These are phyloP conservation scores for Leptodontidium sp. DNA, from an alignment of 2,329 filamentous ascomycete genomes.

Conservation along the genomic window DNA sequence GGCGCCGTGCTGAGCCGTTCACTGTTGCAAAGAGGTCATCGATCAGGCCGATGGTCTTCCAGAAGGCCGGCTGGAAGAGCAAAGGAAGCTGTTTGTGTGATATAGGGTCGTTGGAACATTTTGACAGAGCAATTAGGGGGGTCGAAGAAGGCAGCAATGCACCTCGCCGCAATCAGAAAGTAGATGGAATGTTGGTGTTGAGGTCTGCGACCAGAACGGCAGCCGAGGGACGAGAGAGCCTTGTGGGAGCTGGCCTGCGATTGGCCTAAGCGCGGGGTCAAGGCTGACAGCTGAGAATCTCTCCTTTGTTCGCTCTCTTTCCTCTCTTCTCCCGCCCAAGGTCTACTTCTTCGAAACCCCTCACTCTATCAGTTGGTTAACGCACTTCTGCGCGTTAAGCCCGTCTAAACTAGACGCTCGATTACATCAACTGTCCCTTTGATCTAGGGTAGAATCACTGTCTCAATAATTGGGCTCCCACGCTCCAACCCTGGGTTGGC, in stretches of 20 bases:
- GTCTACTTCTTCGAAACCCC: not conserved
- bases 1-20: conserved; percentile 31
- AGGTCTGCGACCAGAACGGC: conserved; percentile 10
- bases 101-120: conserved; percentile 27
- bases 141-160: conserved; percentile 20
- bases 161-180: conserved; percentile 27
- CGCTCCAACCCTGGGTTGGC: not conserved
- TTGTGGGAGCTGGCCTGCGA: conserved; percentile 19
- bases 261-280: conserved; percentile 18
- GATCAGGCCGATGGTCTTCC: conserved; percentile 34
- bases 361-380: not conserved
- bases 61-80: conserved; percentile 39
- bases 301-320: not conserved
- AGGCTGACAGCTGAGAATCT: conserved; percentile 25
- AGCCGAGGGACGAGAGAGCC: conserved; percentile 22
- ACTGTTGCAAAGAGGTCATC: conserved; percentile 29
- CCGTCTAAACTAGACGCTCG: conserved; percentile 1
- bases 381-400: not conserved
- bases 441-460: not conserved
- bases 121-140: conserved; percentile 16
- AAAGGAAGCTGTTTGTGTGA: conserved; percentile 28
- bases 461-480: not conserved
- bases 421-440: not conserved
- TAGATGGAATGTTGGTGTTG: conserved; percentile 17
- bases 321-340: not conserved